Evolutionary conservation across 495 filamentous ascomycete genomes (phyloP).

Genomic region (Emericellopsis terricola): DNA sequence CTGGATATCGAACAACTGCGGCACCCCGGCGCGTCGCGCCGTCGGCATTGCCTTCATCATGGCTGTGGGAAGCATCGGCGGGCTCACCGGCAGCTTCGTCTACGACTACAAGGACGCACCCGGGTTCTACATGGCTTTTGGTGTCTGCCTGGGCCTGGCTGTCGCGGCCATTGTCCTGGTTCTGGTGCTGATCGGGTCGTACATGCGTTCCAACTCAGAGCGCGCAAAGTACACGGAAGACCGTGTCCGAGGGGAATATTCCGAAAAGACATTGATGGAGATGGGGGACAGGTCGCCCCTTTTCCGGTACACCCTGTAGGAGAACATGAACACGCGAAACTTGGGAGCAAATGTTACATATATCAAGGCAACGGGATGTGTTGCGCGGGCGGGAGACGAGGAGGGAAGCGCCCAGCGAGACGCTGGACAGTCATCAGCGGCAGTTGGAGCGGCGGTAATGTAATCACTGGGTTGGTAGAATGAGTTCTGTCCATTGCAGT

Average conservation of each 20-base stretch:
- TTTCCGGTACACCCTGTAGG: too few species aligned
- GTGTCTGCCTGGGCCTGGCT: conserved; percentile 12
- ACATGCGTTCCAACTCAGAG: conserved; percentile 11
- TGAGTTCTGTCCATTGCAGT: too few species aligned
- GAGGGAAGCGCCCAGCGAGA: too few species aligned
- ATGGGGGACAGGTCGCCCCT: conserved; percentile 26
- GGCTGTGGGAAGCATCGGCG: conserved; percentile 17
- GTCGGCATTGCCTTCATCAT: conserved; percentile 19
- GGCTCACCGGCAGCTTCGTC: conserved; percentile 15
- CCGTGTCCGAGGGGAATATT: conserved; percentile 15
- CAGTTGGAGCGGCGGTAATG: too few species aligned
- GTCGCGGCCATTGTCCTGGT: conserved; percentile 8
- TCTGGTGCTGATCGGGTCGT: conserved; percentile 10
- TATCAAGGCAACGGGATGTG: too few species aligned
- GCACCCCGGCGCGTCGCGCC: conserved; percentile 15
- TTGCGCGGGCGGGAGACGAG: too few species aligned
- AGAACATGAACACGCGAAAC: too few species aligned
- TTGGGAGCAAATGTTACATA: too few species aligned
- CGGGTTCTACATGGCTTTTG: conserved; percentile 20
- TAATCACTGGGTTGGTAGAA: too few species aligned
- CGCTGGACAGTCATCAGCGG: too few species aligned
- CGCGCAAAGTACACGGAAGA: conserved; percentile 11
- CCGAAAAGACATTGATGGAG: conserved; percentile 17
- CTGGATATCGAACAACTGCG: conserved; percentile 22
- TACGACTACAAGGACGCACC: conserved; percentile 27